Conservation (phyloP, 768 basidiomycete genomes). For the Pleurotus cornucopiae region DNA sequence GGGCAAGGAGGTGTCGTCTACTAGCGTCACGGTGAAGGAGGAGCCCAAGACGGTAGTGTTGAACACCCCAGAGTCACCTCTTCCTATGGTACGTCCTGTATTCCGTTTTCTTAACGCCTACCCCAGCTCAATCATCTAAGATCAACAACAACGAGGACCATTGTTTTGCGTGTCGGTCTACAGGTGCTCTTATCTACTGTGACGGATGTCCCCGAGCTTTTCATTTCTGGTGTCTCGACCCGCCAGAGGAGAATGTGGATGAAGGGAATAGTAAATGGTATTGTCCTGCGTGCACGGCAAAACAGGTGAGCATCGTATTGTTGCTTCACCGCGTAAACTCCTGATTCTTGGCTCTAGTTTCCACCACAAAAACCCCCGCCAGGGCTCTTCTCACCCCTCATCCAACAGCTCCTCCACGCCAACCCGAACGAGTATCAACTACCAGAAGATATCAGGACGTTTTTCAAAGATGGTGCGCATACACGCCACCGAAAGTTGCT, state of each 20-base stretch:
- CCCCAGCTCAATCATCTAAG: slow-evolving; percentile 20
- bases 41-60: slow-evolving; percentile 43
- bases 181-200: slow-evolving; percentile 89
- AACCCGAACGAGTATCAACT: slow-evolving; percentile 84
- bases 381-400: slow-evolving; percentile 67
- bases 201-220: slow-evolving; percentile 96
- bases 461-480: slow-evolving; percentile 81
- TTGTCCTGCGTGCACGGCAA: slow-evolving; percentile 66
- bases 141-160: slow-evolving; percentile 69
- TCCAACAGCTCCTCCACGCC: slow-evolving; percentile 60
- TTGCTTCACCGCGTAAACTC: neutral
- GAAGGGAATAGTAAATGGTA: slow-evolving; percentile 84
- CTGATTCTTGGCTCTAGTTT: slow-evolving; percentile 38
- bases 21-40: slow-evolving; percentile 44
- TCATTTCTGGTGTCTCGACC: slow-evolving; percentile 95
- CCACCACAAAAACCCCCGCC: slow-evolving; percentile 64
- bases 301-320: slow-evolving; percentile 46
- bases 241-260: slow-evolving; percentile 86
- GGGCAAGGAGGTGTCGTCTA: slow-evolving; percentile 40
- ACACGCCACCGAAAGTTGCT: slow-evolving; percentile 10
- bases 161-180: slow-evolving; percentile 79
- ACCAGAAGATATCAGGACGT: slow-evolving; percentile 76
- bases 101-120: neutral
- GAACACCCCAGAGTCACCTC: slow-evolving; percentile 40
- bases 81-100: slow-evolving; percentile 33